Conservation (phyloP, 805 yeast species). For the Sungouiozyma intestinalis region DNA sequence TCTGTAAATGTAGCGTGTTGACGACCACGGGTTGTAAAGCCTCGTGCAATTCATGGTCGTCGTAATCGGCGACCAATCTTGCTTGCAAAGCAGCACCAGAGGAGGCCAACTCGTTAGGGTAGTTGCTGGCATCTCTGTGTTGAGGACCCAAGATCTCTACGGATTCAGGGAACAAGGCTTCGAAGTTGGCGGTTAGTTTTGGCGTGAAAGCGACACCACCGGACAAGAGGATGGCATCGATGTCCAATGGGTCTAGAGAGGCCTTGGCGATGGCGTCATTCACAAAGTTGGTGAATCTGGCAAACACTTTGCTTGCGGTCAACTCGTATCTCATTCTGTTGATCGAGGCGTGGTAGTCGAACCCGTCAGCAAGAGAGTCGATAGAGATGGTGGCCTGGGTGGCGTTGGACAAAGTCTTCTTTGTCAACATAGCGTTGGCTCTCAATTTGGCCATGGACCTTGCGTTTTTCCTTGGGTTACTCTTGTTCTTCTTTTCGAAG, state of each 20-base stretch:
- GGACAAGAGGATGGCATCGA: constrained; percentile 82
- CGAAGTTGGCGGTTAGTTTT: constrained; percentile 70
- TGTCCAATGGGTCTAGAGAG: constrained; percentile 69
- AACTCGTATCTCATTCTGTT: constrained; percentile 92
- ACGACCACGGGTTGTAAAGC: constrained; percentile 69
- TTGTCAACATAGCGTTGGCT: constrained; percentile 72
- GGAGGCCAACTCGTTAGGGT: constrained; percentile 83
- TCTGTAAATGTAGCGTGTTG: constrained; percentile 76
- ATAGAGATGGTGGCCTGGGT: constrained; percentile 83
- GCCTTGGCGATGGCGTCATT: constrained; percentile 72
- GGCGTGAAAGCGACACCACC: constrained; percentile 95
- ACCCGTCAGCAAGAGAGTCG: constrained; percentile 89
- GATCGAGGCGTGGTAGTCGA: constrained; percentile 83
- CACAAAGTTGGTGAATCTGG: constrained; percentile 67
- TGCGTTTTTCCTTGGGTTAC: constrained; percentile 69
- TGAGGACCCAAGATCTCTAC: constrained; percentile 62
- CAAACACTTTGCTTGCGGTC: constrained; percentile 66
- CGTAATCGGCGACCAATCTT: constrained; percentile 68
- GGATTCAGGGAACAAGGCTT: constrained; percentile 69
- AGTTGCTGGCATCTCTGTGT: constrained; percentile 61
- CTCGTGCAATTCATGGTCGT: constrained; percentile 71
- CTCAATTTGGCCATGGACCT: constrained; percentile 84
- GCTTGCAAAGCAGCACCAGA: constrained; percentile 98
- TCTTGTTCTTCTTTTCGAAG: constrained; percentile 77
- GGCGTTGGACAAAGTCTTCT: constrained; percentile 87